Percentiles rank a stretch among this genome's conserved stretches.
phyloP scores from a whole-genome alignment of 2,329 filamentous ascomycete genomes.

The Phaeoacremonium minimum region DNA sequence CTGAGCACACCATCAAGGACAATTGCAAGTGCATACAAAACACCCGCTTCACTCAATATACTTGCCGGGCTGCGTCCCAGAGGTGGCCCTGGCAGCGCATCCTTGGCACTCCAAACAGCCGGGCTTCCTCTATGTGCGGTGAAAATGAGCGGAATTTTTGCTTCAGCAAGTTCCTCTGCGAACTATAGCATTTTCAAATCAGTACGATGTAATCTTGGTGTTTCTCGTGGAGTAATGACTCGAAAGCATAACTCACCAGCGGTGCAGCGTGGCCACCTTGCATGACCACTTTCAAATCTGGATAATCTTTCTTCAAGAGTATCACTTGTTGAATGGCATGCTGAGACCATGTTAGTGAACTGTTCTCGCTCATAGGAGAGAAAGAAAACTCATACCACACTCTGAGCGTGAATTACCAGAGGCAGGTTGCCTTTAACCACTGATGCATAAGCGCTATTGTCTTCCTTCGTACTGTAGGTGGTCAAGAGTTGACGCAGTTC shows the following conservation, averaged over 20 bases:
- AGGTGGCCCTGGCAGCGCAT: conserved; percentile 34
- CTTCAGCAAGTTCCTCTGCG: conserved; percentile 30
- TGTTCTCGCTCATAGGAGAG: too few relatives aligned
- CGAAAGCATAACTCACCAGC: conserved; percentile 22
- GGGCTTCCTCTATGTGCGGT: conserved; percentile 28
- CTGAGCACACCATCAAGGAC: conserved; percentile 14
- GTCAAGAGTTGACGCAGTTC: conserved; percentile 29
- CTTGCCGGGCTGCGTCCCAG: conserved; percentile 31
- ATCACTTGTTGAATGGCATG: conserved; percentile 35
- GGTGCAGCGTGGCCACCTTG: conserved; percentile 33
- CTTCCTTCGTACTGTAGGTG: conserved; percentile 26
- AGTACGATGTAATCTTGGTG: too few relatives aligned
- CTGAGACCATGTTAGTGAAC: too few relatives aligned
- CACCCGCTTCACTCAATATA: conserved; percentile 32
- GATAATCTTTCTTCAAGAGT: conserved; percentile 28
- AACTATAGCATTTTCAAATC: conserved; percentile 18
- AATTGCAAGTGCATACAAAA: conserved; percentile 27
- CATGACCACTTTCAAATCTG: conserved; percentile 26
- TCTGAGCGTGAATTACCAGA: conserved; percentile 32
- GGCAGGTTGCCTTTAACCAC: conserved; percentile 31
- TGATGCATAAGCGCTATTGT: conserved; percentile 25
- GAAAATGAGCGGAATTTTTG: conserved; percentile 36
- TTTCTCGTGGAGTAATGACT: too few relatives aligned
- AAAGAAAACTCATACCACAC: conserved; percentile 29
- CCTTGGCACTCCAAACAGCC: conserved; percentile 27